These are phyloP conservation scores for Saccharum hybrid DNA, from an alignment of 202 grass and related monocot species.

Conservation along the genomic window DNA sequence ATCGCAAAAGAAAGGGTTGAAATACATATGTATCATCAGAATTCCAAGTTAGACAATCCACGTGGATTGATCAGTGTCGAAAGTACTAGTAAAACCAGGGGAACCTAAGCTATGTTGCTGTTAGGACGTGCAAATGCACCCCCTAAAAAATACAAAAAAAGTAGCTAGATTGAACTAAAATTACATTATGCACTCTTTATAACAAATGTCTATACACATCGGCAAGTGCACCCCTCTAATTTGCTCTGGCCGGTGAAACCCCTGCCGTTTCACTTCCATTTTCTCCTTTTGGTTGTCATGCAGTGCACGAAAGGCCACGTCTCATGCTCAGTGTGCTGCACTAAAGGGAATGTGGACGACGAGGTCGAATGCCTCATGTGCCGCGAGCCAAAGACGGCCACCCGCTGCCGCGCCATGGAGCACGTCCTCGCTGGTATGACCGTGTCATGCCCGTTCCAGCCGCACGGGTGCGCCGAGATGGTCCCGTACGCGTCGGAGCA, in stretches of 20 bases:
- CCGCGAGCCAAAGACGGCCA: constrained; percentile 14
- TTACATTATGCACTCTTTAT: no score
- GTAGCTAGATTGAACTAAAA: no score
- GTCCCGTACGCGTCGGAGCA: neutral
- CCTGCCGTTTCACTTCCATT: neutral
- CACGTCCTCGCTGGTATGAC: neutral
- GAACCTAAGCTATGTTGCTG: no score
- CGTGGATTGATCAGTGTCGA: neutral
- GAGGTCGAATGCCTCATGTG: constrained; percentile 39
- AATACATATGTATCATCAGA: neutral
- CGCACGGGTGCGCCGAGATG: constrained; percentile 21
- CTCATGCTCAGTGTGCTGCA: constrained; percentile 28
- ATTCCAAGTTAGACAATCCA: neutral
- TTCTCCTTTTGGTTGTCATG: neutral
- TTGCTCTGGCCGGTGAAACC: no score
- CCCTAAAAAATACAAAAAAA: no score
- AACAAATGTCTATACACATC: no score
- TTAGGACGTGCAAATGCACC: no score
- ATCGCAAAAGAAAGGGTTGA: neutral
- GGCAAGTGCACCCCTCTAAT: no score
- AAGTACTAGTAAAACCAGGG: neutral
- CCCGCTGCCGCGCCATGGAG: constrained; percentile 14
- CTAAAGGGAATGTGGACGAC: neutral
- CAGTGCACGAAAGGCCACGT: constrained; percentile 23
- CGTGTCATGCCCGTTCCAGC: constrained; percentile 30